Evolutionary conservation across 345 rosid species (phyloP), one percentile per base, ranked within the genome.

Genomic region (Brassica carinata): DNA sequence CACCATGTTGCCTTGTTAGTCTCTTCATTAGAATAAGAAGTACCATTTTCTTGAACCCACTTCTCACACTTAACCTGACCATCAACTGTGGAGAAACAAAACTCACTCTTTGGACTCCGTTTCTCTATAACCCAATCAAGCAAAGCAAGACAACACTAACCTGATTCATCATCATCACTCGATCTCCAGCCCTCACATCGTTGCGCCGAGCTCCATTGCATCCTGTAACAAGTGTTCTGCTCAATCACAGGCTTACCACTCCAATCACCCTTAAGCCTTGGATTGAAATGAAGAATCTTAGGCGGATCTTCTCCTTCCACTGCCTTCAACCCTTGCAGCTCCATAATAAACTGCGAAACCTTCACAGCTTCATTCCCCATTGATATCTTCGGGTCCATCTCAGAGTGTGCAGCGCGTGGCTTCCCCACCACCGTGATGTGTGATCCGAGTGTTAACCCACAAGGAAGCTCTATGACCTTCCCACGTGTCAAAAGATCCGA

Each of bases 251-350:
- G 94, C 79, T 80, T 83, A 31, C 85, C 87, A 61, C 94, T 89
- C 90, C 94, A 90, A 79, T 92, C 97, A 40, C 97, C 97, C 48
- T 81, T 90, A 82, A 92, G 77, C 89, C 97, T 88, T 15, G 94
- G 93, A 67, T 92, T 90, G 33, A 92, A 90, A 40, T 92, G 97
- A 77, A 92, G 78, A 69, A 92, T 85, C 87, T 87, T 75, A 1
- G 97, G 97, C 5, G 97, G 93, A 29, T 89, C 93, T 85, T 92
- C 94, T 0, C 93, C 94, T 8, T 92, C 92, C 72, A 88, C 94
- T 5, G 77, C 82, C 75, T 85, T 90, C 81, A 92, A 83, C 2
- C 94, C 97, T 77, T 84, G 93, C 66, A 92, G 64, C 85, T 92
- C 94, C 82, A 92, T 29, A 66, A 83, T 85, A 75, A 90, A 92